phyloP scores from a whole-genome alignment of 345 rosid genomes.

The Psidium friedrichsthalianum region DNA sequence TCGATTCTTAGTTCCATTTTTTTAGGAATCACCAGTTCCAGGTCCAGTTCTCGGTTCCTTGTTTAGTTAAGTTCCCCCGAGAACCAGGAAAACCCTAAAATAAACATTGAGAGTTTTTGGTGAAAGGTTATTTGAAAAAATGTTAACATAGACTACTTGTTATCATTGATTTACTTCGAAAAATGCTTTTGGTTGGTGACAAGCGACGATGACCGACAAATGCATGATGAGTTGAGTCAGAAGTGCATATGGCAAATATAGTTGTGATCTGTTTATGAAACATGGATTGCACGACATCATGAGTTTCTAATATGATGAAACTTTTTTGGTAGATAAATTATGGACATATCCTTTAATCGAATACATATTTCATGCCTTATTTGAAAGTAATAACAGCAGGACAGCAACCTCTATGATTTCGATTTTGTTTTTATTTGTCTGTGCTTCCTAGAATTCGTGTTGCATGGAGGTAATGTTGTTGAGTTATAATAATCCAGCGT shows the following conservation, averaged over 20 bases:
- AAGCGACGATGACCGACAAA: neutral
- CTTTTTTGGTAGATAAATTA: neutral
- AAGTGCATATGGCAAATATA: neutral
- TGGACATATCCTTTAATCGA: neutral
- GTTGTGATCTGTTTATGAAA: neutral
- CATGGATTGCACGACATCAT: neutral
- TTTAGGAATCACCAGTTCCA: too few relatives aligned
- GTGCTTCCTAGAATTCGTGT: neutral
- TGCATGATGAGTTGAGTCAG: neutral
- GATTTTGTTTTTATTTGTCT: neutral
- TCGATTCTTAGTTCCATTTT: too few relatives aligned
- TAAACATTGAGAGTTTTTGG: too few relatives aligned
- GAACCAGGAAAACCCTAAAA: too few relatives aligned
- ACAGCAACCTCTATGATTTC: neutral
- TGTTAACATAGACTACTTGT: too few relatives aligned
- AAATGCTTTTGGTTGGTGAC: neutral
- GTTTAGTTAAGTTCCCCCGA: too few relatives aligned
- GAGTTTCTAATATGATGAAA: neutral
- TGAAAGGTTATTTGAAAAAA: too few relatives aligned
- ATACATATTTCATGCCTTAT: neutral
- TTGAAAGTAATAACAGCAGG: neutral
- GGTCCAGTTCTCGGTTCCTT: too few relatives aligned
- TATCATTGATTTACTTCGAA: neutral
- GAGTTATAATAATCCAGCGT: neutral
- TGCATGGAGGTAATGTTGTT: neutral